phyloP scores from a whole-genome alignment of 179 eudicot species.

The Sideroxylon spinosum region DNA sequence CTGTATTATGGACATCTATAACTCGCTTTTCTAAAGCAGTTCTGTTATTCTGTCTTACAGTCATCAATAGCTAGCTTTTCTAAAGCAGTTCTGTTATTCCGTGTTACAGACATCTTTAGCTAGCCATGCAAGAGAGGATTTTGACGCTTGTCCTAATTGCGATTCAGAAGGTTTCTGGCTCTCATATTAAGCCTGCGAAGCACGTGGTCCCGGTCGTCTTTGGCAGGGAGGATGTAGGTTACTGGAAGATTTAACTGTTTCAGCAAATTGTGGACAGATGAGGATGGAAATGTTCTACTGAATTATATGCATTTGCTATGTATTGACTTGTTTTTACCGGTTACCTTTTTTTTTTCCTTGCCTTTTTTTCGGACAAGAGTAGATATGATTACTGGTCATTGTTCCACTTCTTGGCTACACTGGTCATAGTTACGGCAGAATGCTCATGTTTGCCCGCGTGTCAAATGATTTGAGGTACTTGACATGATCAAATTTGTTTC shows the following conservation, averaged over 20 bases:
- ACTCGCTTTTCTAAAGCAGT: constrained; percentile 8
- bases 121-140: constrained; percentile 18
- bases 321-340: neutral
- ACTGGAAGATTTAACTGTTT: too few relatives aligned
- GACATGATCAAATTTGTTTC: neutral
- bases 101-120: constrained; percentile 46
- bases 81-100: neutral
- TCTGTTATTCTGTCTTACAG: too few relatives aligned
- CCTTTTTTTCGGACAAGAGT: too few relatives aligned
- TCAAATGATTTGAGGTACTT: neutral
- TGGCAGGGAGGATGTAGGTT: neutral
- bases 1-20: constrained; percentile 40
- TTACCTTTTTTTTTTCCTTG: neutral
- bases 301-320: neutral
- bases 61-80: neutral
- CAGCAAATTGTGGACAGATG: neutral
- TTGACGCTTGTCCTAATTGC: neutral
- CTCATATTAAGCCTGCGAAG: neutral
- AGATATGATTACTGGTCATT: too few relatives aligned
- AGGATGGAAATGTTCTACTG: neutral
- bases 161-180: neutral
- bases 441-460: neutral
- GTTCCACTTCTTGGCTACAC: neutral
- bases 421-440: neutral
- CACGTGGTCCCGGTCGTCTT: too few relatives aligned